Conservation (phyloP, 108 stramenopile species). For the Skeletonema menzelii region DNA sequence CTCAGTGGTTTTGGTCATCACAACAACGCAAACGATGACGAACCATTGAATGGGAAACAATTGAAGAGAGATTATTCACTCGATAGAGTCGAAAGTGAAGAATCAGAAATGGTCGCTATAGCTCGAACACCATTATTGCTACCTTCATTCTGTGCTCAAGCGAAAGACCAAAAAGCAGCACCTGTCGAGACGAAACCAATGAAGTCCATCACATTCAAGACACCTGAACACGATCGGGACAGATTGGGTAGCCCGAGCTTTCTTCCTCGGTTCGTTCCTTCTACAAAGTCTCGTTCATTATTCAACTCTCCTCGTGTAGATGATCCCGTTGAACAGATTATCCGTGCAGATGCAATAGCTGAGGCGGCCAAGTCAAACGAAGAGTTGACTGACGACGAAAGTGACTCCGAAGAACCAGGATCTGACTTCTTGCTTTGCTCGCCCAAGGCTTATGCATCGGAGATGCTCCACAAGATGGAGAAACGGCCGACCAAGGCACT, state of each 20-base stretch:
- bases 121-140: not conserved
- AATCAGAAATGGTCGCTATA: constrained; percentile 31
- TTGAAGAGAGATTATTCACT: not conserved
- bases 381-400: constrained; percentile 36
- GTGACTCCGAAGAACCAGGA: constrained; percentile 19
- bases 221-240: not conserved
- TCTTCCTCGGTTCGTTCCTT: constrained; percentile 26
- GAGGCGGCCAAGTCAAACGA: constrained; percentile 36
- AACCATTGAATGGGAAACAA: not conserved
- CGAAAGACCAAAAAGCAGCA: not conserved
- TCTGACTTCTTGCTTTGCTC: constrained; percentile 22
- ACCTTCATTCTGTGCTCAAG: not conserved
- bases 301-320: constrained; percentile 4
- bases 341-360: constrained; percentile 31
- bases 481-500: not conserved
- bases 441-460: not conserved
- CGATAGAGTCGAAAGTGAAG: constrained; percentile 21
- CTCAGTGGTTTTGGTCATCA: constrained; percentile 36
- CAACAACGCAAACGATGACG: not conserved
- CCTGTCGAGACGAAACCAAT: constrained; percentile 11
- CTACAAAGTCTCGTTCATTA: constrained; percentile 15
- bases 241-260: constrained; percentile 6
- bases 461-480: not conserved
- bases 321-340: constrained; percentile 20
- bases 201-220: constrained; percentile 32